Evolutionary conservation across 2,329 filamentous ascomycete species (phyloP), one percentile per base, ranked within the genome.

Genomic region (Hypomyces perniciosus): DNA sequence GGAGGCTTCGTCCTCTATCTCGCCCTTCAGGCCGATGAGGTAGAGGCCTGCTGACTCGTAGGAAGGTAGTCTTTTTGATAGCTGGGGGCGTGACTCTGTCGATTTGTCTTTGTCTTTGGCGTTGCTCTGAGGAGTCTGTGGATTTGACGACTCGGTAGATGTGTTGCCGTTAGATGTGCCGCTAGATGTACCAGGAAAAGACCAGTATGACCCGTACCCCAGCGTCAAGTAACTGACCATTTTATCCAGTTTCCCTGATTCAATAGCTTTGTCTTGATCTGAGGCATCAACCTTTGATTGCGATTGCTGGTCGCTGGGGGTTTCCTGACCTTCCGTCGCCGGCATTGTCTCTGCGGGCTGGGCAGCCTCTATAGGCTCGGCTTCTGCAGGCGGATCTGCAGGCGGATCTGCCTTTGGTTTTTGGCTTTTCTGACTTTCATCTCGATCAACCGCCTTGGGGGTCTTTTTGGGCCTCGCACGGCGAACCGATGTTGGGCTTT

Each of bases 401-500:
- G 41, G 6, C 10, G 13, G 26, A 29, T 51, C 45, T 8, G 37
- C 12, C 12, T 45, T 42, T n/a, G 47, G 49, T 4, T 31, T 46
- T 26, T 49, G 47, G 40, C 40, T 52, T 4, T 31, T 46, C 20
- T 49, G 47, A 38, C 40, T 52, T 44, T 8, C 54, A 8, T 34
- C 46, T 5, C 33, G 55, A 20, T 48, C 48, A 5, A 43, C 35
- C 28, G 52, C 51, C 35, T 57, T 58, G 44, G 51, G 48, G 2
- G 52, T 50, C 63, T 70, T 68, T 48, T 61, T 68, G 27, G 57
- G 65, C 61, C 66, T 78, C 56, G 71, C 68, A 44, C 77, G 75
- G 31, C 86, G 79, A 53, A 78, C 77, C 1, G 87, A 85, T 2
- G 79, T 80, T 10, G 90, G 87, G 57, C 89, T 90, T 34, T 95